Evolutionary conservation across 495 filamentous ascomycete species (phyloP), one percentile per base, ranked within the genome.

Genomic region (Hypoxylon trugodes): DNA sequence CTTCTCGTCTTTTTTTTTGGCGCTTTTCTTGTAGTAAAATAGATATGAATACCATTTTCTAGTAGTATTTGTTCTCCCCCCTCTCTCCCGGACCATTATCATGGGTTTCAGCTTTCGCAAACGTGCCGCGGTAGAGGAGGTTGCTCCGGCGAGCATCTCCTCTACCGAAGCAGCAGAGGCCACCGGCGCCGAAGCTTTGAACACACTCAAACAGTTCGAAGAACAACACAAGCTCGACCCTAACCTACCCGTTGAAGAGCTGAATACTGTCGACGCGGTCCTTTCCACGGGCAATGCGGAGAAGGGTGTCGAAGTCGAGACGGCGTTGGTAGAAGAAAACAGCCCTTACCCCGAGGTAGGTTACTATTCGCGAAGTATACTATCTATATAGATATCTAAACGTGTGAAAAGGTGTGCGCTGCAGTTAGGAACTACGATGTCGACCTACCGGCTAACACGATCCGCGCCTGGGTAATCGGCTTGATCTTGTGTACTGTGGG

Each of bases 381-480:
- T 3, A 16, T 26, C 22, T 53, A 74, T 0, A 76, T 71, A 22
- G 69, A 75, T 15, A 73, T 76, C 9, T 79, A 76, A 66, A 56
- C 38, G 2, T 36, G 64, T 28, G 30, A 24, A 25, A 46, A 90
- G 79, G 89, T 87, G 30, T 79, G 81, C 67, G 82, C 84, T 16
- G 80, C 83, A 9, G 84, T 87, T 6, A 81, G 82, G 22, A 82
- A 87, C 66, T 78, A 82, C 66, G 88, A 91, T 68, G 87, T 90
- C 65, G 88, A 89, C 37, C 79, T 88, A 43, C 82, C 84, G 24
- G 79, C 78, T 51, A 90, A 89, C 67, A 91, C 89, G 21, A 80
- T 91, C 41, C 86, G 89, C 16, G 89, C 89, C 19, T 91, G 89
- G 89, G 71, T 82, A 4, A 85, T 91, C 59, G 89, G 89, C n/a